Conservation (phyloP, 352 stramenopile species). For the Phytopythium oedochilum region DNA sequence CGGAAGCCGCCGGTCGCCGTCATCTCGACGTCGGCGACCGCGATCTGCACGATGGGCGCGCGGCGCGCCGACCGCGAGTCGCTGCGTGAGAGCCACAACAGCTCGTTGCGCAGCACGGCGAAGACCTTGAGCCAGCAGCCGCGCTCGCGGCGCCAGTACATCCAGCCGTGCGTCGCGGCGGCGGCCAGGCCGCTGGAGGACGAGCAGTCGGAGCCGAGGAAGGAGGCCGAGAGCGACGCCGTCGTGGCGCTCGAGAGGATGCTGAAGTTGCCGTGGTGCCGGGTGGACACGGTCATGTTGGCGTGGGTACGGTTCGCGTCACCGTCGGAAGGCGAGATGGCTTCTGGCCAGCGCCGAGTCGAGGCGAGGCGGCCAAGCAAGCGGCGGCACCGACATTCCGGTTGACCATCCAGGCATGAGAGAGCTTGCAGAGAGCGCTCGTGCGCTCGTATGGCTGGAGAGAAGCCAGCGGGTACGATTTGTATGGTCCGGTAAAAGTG, state of each 20-base stretch:
- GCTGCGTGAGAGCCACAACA: conserved; percentile 63
- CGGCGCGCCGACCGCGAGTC: conserved; percentile 14
- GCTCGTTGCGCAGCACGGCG: conserved; percentile 58
- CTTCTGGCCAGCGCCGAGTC: neutral
- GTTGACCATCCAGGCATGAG: too few species aligned
- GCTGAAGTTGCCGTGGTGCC: conserved; percentile 23
- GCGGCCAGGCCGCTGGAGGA: conserved; percentile 13
- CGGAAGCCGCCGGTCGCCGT: conserved; percentile 45
- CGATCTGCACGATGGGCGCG: conserved; percentile 64
- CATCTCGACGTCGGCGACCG: conserved; percentile 41
- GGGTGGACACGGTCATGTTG: neutral
- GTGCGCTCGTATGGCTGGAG: too few species aligned
- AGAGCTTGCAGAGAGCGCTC: too few species aligned
- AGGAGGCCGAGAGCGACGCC: conserved; percentile 49
- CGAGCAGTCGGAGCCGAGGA: conserved; percentile 25
- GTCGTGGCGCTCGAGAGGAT: conserved; percentile 24
- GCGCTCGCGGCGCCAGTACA: conserved; percentile 67
- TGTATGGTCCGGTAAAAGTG: too few species aligned
- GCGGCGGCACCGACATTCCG: too few species aligned
- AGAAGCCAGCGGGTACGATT: too few species aligned
- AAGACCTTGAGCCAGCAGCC: conserved; percentile 79
- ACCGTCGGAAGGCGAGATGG: neutral
- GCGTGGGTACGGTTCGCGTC: neutral
- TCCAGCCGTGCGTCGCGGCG: conserved; percentile 43
- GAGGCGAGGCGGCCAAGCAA: too few species aligned